Percentiles rank a stretch among this genome's conserved stretches.
These are phyloP conservation scores for Parastagonospora avenae DNA, from an alignment of 2,329 filamentous ascomycete species.

Conservation along the genomic window DNA sequence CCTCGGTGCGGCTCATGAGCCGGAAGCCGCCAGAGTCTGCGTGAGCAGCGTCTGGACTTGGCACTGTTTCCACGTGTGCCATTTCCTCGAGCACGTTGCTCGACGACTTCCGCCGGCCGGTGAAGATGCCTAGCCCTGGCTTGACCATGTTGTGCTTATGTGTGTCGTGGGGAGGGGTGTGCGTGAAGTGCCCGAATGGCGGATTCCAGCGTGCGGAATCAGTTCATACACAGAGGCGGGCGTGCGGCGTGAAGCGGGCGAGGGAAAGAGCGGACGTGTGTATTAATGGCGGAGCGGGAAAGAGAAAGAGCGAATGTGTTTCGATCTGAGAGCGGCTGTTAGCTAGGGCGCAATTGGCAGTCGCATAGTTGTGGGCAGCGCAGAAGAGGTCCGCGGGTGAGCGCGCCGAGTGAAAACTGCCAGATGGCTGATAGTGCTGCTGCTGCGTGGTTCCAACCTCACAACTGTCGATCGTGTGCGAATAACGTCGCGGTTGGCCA, in stretches of 20 bases:
- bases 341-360: conserved; percentile 7
- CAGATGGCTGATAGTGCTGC: background rate
- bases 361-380: background rate
- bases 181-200: conserved; percentile 25
- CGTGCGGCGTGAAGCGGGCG: conserved; percentile 1
- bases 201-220: conserved; percentile 15
- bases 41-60: conserved; percentile 27
- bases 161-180: conserved; percentile 3
- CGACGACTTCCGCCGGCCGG: conserved; percentile 44
- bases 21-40: conserved; percentile 39
- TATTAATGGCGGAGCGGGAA: background rate
- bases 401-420: background rate
- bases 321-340: conserved; percentile 6
- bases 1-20: conserved; percentile 41
- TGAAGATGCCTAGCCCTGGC: conserved; percentile 40
- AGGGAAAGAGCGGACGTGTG: conserved; percentile 5
- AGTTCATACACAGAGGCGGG: conserved; percentile 25
- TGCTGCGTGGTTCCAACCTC: background rate
- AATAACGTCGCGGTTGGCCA: background rate
- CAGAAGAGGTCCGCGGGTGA: too few relatives aligned
- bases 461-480: too few relatives aligned
- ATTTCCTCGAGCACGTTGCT: conserved; percentile 42
- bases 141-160: conserved; percentile 32
- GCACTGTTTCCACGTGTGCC: conserved; percentile 12
- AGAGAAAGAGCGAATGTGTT: conserved; percentile 8